These are phyloP conservation scores for Carex parvula DNA, from an alignment of 176 grass and related monocot genomes.

Conservation along the genomic window DNA sequence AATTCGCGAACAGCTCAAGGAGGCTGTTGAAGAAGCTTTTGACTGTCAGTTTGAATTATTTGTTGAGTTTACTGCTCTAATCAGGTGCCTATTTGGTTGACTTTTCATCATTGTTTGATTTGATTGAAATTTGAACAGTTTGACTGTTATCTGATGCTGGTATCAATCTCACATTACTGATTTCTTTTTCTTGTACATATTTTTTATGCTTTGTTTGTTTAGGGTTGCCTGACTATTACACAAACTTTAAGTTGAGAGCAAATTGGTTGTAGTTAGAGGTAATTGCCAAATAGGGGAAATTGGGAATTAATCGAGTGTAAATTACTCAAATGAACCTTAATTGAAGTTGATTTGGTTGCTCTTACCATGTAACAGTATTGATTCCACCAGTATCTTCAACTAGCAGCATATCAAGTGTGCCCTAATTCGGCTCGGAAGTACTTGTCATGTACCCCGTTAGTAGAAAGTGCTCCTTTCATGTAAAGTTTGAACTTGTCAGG, in stretches of 20 bases:
- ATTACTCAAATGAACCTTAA: not conserved
- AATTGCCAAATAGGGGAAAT: not conserved
- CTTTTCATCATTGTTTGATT: not conserved
- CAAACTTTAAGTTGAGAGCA: not conserved
- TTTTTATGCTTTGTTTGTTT: not conserved
- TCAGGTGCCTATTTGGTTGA: constrained; percentile 49
- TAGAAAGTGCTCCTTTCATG: not conserved
- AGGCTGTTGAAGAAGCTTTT: constrained; percentile 69
- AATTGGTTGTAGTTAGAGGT: not conserved
- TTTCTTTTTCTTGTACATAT: not conserved
- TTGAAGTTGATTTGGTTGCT: not conserved
- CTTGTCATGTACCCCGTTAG: not conserved
- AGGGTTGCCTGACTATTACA: not conserved
- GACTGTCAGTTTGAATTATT: constrained; percentile 77
- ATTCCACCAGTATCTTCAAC: not conserved
- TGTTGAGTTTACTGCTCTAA: constrained; percentile 84
- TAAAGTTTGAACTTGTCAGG: not conserved
- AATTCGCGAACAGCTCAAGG: constrained; percentile 61
- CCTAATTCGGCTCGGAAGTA: not conserved
- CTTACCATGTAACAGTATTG: not conserved
- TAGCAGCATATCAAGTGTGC: not conserved
- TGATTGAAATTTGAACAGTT: not conserved
- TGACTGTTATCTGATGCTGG: not conserved
- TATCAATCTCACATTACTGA: not conserved
- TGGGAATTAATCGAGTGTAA: not conserved